Conservation (phyloP, 768 basidiomycete species). For the Brasilioporus rufonigricans region DNA sequence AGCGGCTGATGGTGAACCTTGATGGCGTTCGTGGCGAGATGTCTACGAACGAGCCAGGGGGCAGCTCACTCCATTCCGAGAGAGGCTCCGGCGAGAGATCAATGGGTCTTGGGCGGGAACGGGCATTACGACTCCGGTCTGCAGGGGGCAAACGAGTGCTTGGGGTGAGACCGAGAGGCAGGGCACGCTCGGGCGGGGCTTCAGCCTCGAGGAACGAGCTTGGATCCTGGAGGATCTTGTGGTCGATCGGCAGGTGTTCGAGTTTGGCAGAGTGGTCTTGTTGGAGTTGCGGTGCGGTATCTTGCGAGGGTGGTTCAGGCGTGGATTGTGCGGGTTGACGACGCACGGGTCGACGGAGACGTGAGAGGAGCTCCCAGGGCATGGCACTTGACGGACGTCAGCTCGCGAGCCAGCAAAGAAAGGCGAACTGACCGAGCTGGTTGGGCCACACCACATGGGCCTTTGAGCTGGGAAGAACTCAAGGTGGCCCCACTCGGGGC, state of each 20-base stretch:
- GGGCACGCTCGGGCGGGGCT: background rate
- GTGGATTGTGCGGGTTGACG: constrained; percentile 22
- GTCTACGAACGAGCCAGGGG: constrained; percentile 2
- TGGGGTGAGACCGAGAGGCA: constrained; percentile 28
- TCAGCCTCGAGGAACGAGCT: constrained; percentile 26
- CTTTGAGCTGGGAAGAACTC: background rate
- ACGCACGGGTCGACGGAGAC: constrained; percentile 29
- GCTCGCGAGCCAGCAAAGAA: background rate
- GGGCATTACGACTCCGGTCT: constrained; percentile 1
- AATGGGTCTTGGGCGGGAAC: constrained; percentile 3
- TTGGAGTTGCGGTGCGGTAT: background rate
- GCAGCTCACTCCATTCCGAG: background rate
- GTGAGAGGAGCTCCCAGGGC: constrained; percentile 32
- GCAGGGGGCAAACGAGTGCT: constrained; percentile 23
- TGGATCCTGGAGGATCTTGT: constrained; percentile 32
- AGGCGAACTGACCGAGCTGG: constrained; percentile 1
- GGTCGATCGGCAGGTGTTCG: constrained; percentile 17
- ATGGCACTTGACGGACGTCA: constrained; percentile 10
- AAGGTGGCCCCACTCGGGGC: no score
- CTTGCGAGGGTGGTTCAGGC: constrained; percentile 11
- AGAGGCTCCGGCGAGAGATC: background rate
- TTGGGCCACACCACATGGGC: background rate
- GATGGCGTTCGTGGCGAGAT: constrained; percentile 13
- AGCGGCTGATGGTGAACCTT: constrained; percentile 10
- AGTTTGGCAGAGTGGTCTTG: background rate